Evolutionary conservation across 352 stramenopile species (phyloP).

Genomic region (Blastocystis sp.): DNA sequence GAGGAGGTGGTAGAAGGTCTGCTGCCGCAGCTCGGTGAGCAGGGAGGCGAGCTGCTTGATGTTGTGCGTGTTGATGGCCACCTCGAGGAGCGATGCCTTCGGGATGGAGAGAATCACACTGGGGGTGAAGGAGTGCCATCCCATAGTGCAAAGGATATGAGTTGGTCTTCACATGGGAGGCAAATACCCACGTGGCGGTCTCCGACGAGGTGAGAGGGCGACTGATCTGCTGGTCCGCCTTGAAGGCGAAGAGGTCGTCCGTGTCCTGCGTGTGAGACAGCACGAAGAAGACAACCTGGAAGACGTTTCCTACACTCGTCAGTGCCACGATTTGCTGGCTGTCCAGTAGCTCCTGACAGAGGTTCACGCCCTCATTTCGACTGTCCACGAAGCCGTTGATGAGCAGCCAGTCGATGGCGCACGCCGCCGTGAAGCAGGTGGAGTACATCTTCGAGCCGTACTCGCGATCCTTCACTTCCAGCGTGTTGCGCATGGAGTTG

Average conservation of each 20-base stretch:
- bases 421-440: constrained; percentile 58
- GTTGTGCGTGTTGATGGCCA: constrained; percentile 32
- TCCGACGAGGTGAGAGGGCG: neutral
- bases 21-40: constrained; percentile 47
- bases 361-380: constrained; percentile 12
- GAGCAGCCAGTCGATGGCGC: constrained; percentile 46
- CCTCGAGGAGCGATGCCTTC: constrained; percentile 55
- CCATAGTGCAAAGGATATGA: constrained; percentile 42
- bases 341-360: constrained; percentile 51
- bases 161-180: constrained; percentile 54
- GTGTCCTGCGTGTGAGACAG: constrained; percentile 4
- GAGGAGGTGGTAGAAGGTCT: constrained; percentile 62
- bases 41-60: constrained; percentile 5
- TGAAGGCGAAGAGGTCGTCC: constrained; percentile 64
- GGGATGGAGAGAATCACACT: constrained; percentile 61
- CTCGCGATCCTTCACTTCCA: constrained; percentile 35
- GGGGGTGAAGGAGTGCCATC: constrained; percentile 9
- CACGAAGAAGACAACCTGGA: neutral
- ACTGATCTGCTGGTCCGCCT: constrained; percentile 6
- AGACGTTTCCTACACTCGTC: neutral
- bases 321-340: constrained; percentile 14
- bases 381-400: constrained; percentile 64
- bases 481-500: constrained; percentile 29
- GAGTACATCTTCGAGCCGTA: constrained; percentile 54
- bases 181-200: constrained; percentile 31